These are phyloP conservation scores for Fusarium liriodendri DNA, from an alignment of 2,329 filamentous ascomycete genomes.

Conservation along the genomic window DNA sequence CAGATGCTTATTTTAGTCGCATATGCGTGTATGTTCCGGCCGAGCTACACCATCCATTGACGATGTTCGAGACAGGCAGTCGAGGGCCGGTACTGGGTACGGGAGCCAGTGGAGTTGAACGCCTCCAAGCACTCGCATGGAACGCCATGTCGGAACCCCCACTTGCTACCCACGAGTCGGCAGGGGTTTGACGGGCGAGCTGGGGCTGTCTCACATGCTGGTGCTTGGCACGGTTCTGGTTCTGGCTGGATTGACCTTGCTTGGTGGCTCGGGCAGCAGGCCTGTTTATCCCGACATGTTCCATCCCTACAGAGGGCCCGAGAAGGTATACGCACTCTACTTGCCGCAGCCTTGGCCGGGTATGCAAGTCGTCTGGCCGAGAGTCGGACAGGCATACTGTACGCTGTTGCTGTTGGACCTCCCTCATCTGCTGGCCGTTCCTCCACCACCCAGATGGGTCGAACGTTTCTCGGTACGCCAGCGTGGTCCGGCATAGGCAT, in stretches of 20 bases:
- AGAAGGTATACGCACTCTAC: conserved; percentile 1
- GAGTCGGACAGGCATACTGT: background rate
- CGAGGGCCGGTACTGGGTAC: conserved; percentile 26
- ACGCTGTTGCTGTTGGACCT: background rate
- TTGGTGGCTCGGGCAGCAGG: conserved; percentile 18
- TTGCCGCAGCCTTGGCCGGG: background rate
- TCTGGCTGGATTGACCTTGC: conserved; percentile 4
- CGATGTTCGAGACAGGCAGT: conserved; percentile 35
- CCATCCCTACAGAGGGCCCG: conserved; percentile 20
- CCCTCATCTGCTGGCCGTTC: background rate
- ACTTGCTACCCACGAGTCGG: conserved; percentile 39
- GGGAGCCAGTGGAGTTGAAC: conserved; percentile 26
- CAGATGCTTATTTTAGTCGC: conserved; percentile 44
- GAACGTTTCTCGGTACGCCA: background rate
- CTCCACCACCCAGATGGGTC: background rate
- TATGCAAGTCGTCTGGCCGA: background rate
- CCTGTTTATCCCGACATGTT: conserved; percentile 39
- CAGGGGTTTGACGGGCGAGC: conserved; percentile 35
- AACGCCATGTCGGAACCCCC: conserved; percentile 40
- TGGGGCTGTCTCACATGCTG: conserved; percentile 31
- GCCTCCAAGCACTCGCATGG: conserved; percentile 42
- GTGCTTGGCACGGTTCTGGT: conserved; percentile 5
- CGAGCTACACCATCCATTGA: conserved; percentile 19
- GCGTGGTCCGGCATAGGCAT: background rate
- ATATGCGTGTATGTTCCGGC: conserved; percentile 26